These are phyloP conservation scores for Agaricus sinodeliciosus DNA, from an alignment of 768 basidiomycete genomes.

Conservation along the genomic window DNA sequence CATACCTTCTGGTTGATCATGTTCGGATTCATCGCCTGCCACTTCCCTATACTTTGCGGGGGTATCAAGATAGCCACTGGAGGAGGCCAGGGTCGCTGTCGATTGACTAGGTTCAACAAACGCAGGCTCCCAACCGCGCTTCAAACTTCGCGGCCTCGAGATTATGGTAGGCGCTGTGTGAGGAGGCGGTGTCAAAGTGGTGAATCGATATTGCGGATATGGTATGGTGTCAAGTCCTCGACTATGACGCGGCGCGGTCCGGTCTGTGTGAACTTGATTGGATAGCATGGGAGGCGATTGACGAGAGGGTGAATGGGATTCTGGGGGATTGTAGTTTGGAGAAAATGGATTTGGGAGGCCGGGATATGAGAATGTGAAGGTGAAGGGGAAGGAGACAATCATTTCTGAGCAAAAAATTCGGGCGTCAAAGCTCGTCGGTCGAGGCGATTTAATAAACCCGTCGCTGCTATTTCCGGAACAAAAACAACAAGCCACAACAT, in stretches of 20 bases:
- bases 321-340: slow-evolving; percentile 13
- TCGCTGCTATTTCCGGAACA: too few relatives aligned
- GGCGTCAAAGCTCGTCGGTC: too few relatives aligned
- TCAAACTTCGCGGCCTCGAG: slow-evolving; percentile 28
- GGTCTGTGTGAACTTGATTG: not conserved
- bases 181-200: slow-evolving; percentile 25
- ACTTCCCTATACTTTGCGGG: slow-evolving; percentile 56
- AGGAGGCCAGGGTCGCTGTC: slow-evolving; percentile 43
- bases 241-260: too few relatives aligned
- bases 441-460: too few relatives aligned
- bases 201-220: slow-evolving; percentile 14
- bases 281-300: slow-evolving; percentile 8
- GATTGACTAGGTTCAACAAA: slow-evolving; percentile 49
- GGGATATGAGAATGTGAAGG: slow-evolving; percentile 61
- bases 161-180: slow-evolving; percentile 20
- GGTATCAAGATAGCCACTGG: slow-evolving; percentile 63
- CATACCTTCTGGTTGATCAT: slow-evolving; percentile 5
- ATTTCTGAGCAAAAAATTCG: not conserved
- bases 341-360: slow-evolving; percentile 63
- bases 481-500: not conserved
- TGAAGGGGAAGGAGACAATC: slow-evolving; percentile 52
- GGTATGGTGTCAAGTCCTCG: not conserved
- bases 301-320: slow-evolving; percentile 14
- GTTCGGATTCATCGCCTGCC: slow-evolving; percentile 17
- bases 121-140: slow-evolving; percentile 71